Conservation (phyloP, 352 stramenopile species). For the Stramenopiles sp. region DNA sequence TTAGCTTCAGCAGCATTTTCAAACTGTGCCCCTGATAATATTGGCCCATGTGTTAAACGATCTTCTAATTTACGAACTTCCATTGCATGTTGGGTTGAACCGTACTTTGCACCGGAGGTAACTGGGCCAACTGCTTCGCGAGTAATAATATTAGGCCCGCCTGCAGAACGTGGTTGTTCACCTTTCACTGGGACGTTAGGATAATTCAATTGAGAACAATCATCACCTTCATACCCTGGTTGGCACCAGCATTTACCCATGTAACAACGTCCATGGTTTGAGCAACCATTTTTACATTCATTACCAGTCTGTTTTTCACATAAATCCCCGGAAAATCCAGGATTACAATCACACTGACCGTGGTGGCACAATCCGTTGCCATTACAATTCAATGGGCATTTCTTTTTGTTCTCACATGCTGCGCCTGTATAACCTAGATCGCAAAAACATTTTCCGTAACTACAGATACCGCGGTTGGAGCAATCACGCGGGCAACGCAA, state of each 20-base stretch:
- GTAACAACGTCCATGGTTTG: not conserved
- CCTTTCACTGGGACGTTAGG: not conserved
- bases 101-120: not conserved
- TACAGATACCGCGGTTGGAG: not conserved
- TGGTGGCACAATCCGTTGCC: not conserved
- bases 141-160: not conserved
- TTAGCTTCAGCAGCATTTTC: too few species aligned
- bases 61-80: too few species aligned
- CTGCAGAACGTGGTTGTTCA: not conserved
- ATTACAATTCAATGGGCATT: not conserved
- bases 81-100: not conserved
- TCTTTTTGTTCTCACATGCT: not conserved
- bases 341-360: not conserved
- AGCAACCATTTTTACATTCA: not conserved
- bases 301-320: not conserved
- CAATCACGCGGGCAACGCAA: not conserved
- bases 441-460: slow-evolving; percentile 6
- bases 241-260: slow-evolving; percentile 6
- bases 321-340: not conserved
- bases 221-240: not conserved
- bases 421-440: not conserved
- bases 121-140: too few species aligned
- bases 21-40: not conserved
- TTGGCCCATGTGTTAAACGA: not conserved
- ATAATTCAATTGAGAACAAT: not conserved